Evolutionary conservation across 78 protist genomes (phyloP), one percentile per base, ranked within the genome.

Genomic region (Dictyostelium brefeldianum): DNA sequence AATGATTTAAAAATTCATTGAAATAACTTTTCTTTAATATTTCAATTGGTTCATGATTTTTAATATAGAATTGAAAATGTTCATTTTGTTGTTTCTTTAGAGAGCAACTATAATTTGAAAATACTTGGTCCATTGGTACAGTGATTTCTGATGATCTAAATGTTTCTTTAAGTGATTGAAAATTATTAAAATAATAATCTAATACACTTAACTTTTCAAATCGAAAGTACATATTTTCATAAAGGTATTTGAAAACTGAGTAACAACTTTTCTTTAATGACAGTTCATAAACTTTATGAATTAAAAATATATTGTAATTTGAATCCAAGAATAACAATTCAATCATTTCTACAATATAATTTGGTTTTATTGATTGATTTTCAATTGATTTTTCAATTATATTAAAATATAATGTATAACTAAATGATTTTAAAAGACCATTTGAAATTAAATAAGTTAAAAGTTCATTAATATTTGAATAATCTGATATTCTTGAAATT

Each of bases 31-130:
- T 67, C 31, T 31, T 31, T 31, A 67, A 31, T 29, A 67, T 27
- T 29, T 67, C 75, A 25, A 67, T 67, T 67, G 75, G 75, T 31
- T 67, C 48, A 31, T 67, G 47, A 67, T 31, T 67, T 67, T 67
- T 25, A 12, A 67, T 25, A 67, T 15, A 67, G 29, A 67, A 67
- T 31, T 67, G 75, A 17, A 29, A 22, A 67, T 67, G 75, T 67
- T 67, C 75, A 29, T 29, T 1, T 67, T 67, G 20, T 67, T 67
- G 75, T 67, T 67, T 67, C 3, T 31, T 5, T 67, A 29, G 18
- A 15, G 29, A 6, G 8, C 31, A n/a, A 14, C 15, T 4, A 31
- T 67, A 25, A 4, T 29, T 29, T 15, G 47, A 67, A 67, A 67
- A 67, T 11, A 62, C 75, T 17, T 31, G 4, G 0, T 31, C 75